phyloP scores from a whole-genome alignment of 805 yeast species.

The Wickerhamomyces strasburgensis region DNA sequence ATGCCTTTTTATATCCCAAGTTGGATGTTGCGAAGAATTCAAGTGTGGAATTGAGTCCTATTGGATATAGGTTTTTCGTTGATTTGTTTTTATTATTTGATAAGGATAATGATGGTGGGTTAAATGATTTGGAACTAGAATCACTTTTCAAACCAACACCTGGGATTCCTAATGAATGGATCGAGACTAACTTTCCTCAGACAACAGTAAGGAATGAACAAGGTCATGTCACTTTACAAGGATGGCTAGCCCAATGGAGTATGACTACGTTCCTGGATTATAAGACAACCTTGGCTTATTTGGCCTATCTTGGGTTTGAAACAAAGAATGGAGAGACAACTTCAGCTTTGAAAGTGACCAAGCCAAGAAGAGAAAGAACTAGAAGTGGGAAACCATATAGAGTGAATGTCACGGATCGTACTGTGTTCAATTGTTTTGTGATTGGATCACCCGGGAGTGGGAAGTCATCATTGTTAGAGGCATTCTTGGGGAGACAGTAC shows the following conservation, averaged over 20 bases:
- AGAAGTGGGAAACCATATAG: conserved; percentile 64
- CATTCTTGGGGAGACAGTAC: conserved; percentile 71
- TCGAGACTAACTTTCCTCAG: conserved; percentile 75
- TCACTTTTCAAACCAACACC: conserved; percentile 85
- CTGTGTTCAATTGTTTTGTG: conserved; percentile 86
- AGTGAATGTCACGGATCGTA: conserved; percentile 69
- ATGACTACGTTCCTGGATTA: conserved; percentile 89
- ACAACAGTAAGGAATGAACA: conserved; percentile 87
- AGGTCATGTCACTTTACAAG: conserved; percentile 88
- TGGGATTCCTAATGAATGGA: conserved; percentile 87
- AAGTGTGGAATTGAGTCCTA: conserved; percentile 87
- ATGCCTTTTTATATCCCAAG: conserved; percentile 71
- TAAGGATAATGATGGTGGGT: conserved; percentile 94
- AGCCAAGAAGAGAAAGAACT: conserved; percentile 65
- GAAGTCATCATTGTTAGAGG: conserved; percentile 76
- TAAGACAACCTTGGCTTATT: conserved; percentile 76
- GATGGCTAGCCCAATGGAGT: conserved; percentile 99
- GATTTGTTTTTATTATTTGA: conserved; percentile 86
- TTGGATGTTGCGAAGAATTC: conserved; percentile 69
- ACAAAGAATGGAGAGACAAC: conserved; percentile 26
- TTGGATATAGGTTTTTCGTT: conserved; percentile 87
- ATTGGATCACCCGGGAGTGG: conserved; percentile 86
- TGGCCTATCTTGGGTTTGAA: conserved; percentile 88
- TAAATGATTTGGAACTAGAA: conserved; percentile 65
- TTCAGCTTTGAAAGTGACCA: conserved; percentile 72